Evolutionary conservation across 306 rosid species (phyloP).

Genomic region (Glycine latifolia): DNA sequence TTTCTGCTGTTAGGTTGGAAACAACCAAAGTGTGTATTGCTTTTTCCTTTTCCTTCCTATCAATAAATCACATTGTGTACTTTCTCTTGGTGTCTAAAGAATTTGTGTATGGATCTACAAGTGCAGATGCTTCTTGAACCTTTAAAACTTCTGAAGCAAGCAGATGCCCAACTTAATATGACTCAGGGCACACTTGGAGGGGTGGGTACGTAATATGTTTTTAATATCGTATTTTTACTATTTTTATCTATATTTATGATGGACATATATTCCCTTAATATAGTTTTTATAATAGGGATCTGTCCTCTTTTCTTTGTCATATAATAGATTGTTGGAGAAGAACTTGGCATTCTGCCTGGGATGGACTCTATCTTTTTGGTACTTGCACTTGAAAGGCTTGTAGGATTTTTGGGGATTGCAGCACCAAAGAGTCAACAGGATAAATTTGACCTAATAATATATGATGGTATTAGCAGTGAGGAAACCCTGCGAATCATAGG

Average conservation of each 20-base stretch:
- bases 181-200: slow-evolving; percentile 91
- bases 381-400: slow-evolving; percentile 72
- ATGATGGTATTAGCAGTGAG: slow-evolving; percentile 86
- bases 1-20: slow-evolving; percentile 92
- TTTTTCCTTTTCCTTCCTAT: slow-evolving; percentile 39
- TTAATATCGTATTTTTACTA: slow-evolving; percentile 2
- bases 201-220: slow-evolving; percentile 75
- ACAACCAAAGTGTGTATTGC: slow-evolving; percentile 77
- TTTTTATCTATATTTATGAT: slow-evolving; percentile 33
- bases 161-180: slow-evolving; percentile 83
- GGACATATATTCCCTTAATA: slow-evolving; percentile 27
- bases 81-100: slow-evolving; percentile 30
- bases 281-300: neutral
- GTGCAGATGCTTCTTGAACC: slow-evolving; percentile 89
- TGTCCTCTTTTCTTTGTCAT: slow-evolving; percentile 31
- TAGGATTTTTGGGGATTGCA: slow-evolving; percentile 60
- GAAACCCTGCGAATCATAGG: slow-evolving; percentile 82
- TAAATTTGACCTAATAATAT: slow-evolving; percentile 75
- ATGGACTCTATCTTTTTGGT: slow-evolving; percentile 81
- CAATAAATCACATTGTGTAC: neutral
- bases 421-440: slow-evolving; percentile 56
- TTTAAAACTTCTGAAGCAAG: slow-evolving; percentile 79
- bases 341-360: slow-evolving; percentile 94
- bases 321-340: slow-evolving; percentile 90
- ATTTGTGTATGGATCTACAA: slow-evolving; percentile 38